A percentile compares a stretch with the other conserved stretches of the same genome.
phyloP scores from a whole-genome alignment of 169 alveolate genomes.

The Eimeria acervulina region DNA sequence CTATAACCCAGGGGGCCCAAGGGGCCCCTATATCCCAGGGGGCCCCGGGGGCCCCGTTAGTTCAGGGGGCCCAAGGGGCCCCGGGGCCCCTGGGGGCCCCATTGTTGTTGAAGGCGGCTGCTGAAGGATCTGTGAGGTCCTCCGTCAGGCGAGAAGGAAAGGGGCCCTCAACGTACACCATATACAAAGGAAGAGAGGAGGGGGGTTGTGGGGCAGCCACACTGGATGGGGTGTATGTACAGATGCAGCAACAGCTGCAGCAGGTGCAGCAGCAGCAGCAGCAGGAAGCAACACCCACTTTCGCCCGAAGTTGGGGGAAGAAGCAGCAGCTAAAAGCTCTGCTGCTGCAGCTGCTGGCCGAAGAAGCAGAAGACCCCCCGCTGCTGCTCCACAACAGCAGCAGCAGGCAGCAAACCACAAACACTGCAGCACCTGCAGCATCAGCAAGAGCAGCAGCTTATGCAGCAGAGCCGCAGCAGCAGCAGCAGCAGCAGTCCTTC shows the following conservation, averaged over 20 bases:
- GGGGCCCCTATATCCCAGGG: neutral
- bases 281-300: neutral
- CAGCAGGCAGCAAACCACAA: too few relatives aligned
- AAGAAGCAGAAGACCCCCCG: slow-evolving; percentile 7
- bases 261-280: neutral
- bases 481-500: too few relatives aligned
- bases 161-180: too few relatives aligned
- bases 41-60: too few relatives aligned
- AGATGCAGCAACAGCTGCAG: neutral
- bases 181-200: too few relatives aligned
- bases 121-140: neutral
- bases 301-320: neutral
- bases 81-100: slow-evolving; percentile 14
- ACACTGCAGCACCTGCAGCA: too few relatives aligned
- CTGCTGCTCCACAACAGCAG: neutral
- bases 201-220: neutral
- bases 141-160: too few relatives aligned
- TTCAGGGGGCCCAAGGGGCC: too few relatives aligned
- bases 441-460: too few relatives aligned
- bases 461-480: too few relatives aligned
- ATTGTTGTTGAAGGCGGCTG: neutral
- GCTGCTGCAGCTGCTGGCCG: slow-evolving; percentile 26
- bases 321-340: neutral
- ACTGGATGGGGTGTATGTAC: neutral
- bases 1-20: neutral